Evolutionary conservation across 257 asterid genomes (phyloP).

Genomic region (Datura wrightii): DNA sequence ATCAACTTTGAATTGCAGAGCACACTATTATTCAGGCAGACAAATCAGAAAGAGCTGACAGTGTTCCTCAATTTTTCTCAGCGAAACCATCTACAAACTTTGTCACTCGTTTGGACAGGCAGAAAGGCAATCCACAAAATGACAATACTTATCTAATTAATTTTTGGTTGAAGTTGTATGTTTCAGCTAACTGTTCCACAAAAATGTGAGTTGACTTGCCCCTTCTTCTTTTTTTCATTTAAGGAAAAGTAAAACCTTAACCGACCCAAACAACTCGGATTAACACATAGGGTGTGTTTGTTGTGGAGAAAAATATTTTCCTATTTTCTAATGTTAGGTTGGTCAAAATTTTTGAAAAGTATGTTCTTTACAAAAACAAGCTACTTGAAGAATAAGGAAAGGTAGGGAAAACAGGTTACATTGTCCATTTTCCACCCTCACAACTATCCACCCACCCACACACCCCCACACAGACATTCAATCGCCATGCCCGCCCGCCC

Average conservation of each 20-base stretch:
- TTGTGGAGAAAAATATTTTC: too few species aligned
- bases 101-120: background rate
- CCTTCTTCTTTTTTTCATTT: background rate
- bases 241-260: background rate
- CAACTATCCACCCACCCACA: too few species aligned
- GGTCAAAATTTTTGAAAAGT: too few species aligned
- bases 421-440: too few species aligned
- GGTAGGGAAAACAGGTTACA: too few species aligned
- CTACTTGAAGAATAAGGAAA: too few species aligned
- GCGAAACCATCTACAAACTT: conserved; percentile 9
- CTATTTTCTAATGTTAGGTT: too few species aligned
- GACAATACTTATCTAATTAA: background rate
- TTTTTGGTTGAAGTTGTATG: background rate
- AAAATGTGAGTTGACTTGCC: background rate
- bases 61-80: background rate
- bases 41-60: background rate
- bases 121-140: background rate
- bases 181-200: background rate
- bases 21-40: background rate
- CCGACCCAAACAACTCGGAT: background rate
- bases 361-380: too few species aligned
- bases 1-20: background rate
- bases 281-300: background rate
- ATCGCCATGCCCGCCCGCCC: too few species aligned
- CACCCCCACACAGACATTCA: background rate